These are phyloP conservation scores for Ophiosphaerella korrae DNA, from an alignment of 2,329 filamentous ascomycete genomes.

Conservation along the genomic window DNA sequence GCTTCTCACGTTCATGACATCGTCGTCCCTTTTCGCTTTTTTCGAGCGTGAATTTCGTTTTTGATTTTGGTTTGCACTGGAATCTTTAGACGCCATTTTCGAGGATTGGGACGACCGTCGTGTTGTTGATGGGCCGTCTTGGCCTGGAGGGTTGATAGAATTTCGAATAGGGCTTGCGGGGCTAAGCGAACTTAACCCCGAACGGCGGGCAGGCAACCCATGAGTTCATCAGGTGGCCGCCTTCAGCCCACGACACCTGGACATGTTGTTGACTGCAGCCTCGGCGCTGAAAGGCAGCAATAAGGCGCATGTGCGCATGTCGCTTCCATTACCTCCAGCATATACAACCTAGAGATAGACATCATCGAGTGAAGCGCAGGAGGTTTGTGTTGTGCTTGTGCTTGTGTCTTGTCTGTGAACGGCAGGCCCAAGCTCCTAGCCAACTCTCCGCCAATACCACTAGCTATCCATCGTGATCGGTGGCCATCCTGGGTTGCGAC, in stretches of 20 bases:
- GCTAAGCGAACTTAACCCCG: constrained; percentile 26
- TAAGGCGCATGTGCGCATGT: constrained; percentile 14
- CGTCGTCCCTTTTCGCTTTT: constrained; percentile 53
- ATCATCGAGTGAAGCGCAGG: constrained; percentile 11
- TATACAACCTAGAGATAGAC: constrained; percentile 4
- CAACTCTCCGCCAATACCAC: constrained; percentile 10
- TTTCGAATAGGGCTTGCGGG: constrained; percentile 31
- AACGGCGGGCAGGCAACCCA: constrained; percentile 6
- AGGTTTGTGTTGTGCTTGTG: neutral
- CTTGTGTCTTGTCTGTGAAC: constrained; percentile 6
- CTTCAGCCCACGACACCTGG: neutral
- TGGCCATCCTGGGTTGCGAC: no score
- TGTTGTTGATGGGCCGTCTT: constrained; percentile 3
- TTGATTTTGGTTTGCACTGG: constrained; percentile 12
- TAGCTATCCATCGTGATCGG: neutral
- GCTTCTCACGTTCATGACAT: constrained; percentile 60
- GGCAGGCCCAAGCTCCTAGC: constrained; percentile 28
- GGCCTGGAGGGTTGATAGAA: constrained; percentile 15
- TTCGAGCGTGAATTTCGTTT: constrained; percentile 23
- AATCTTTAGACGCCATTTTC: constrained; percentile 19
- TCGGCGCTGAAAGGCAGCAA: neutral
- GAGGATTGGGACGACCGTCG: constrained; percentile 11
- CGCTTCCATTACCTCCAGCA: constrained; percentile 6
- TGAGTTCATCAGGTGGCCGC: neutral
- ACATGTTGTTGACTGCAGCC: no score